Evolutionary conservation across 768 basidiomycete species (phyloP).

Genomic region (Amanita fuliginea): DNA sequence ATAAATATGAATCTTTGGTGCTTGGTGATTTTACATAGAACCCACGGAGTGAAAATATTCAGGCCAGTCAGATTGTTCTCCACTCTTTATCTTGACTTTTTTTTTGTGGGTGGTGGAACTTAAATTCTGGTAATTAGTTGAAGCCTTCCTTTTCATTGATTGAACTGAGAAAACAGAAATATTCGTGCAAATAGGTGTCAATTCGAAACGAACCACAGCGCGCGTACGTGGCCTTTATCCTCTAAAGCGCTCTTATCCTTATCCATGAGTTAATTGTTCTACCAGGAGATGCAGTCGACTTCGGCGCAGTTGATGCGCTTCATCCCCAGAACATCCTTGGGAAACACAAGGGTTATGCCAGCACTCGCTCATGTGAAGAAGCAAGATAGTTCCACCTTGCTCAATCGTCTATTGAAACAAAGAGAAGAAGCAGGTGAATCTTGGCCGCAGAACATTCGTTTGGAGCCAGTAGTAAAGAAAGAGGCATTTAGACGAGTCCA

Average conservation of each 20-base stretch:
- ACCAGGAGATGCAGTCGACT: constrained; percentile 24
- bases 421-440: constrained; percentile 20
- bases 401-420: constrained; percentile 24
- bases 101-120: neutral
- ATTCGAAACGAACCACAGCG: neutral
- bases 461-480: constrained; percentile 33
- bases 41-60: constrained; percentile 49
- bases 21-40: constrained; percentile 7
- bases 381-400: constrained; percentile 21
- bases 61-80: constrained; percentile 33
- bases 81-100: constrained; percentile 6
- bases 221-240: neutral
- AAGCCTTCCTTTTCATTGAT: constrained; percentile 13
- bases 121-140: neutral
- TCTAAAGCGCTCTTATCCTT: neutral
- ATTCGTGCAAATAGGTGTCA: neutral
- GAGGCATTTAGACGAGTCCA: constrained; percentile 25
- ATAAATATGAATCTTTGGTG: neutral
- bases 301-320: constrained; percentile 23
- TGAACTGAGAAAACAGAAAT: neutral
- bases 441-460: constrained; percentile 36
- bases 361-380: constrained; percentile 24
- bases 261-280: neutral
- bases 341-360: constrained; percentile 19
- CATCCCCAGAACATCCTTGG: constrained; percentile 22